These are phyloP conservation scores for Avena sativa DNA, from an alignment of 176 grass and related monocot genomes.

Conservation along the genomic window DNA sequence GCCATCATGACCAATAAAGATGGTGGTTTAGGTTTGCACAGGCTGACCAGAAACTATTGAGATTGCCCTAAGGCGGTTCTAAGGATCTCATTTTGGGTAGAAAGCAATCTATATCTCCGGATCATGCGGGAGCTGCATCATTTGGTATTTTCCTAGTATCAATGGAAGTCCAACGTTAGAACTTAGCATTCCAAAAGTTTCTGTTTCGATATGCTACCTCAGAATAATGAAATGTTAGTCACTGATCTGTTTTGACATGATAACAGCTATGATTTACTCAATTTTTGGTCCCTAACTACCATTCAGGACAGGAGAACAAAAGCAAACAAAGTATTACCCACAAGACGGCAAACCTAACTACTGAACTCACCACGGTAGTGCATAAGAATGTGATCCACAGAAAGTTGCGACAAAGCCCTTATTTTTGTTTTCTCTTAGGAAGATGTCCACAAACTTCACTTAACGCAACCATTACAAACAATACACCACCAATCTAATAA, in stretches of 20 bases:
- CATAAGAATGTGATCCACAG: background rate
- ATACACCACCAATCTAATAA: background rate
- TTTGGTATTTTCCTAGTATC: background rate
- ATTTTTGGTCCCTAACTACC: background rate
- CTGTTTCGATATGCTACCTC: background rate
- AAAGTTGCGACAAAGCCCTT: background rate
- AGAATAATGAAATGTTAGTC: background rate
- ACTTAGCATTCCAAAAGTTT: no score
- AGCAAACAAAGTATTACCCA: background rate
- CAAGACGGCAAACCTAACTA: conserved; percentile 5
- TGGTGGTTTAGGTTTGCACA: background rate
- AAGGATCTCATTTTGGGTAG: background rate
- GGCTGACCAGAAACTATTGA: background rate
- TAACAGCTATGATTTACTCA: background rate
- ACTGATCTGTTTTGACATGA: background rate
- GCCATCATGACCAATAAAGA: background rate
- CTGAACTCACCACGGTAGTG: background rate
- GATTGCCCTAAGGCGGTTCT: background rate
- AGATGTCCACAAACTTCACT: background rate
- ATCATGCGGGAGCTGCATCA: background rate
- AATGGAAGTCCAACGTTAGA: background rate
- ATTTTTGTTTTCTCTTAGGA: background rate
- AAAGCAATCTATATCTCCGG: background rate
- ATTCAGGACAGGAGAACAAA: no score
- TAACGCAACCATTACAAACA: conserved; percentile 14